Evolutionary conservation across 352 stramenopile species (phyloP), one percentile per base, ranked within the genome.

Genomic region (Pythium phragmiticola): DNA sequence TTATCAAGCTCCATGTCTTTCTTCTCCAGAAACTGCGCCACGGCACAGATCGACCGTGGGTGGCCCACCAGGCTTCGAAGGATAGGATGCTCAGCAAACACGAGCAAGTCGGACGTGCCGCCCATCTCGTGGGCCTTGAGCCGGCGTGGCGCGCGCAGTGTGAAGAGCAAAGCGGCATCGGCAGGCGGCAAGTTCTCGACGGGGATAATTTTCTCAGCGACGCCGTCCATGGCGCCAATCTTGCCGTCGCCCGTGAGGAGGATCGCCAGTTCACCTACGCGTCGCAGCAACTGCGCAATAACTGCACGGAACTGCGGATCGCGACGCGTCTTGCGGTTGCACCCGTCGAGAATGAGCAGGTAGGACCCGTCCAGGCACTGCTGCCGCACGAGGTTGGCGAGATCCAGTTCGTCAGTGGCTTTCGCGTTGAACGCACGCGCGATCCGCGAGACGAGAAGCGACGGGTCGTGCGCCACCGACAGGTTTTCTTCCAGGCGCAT

Each of bases 1-100:
- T 92, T 80, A 47, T 93, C 84, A n/a, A 90, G 64, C 42, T 91
- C 78, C 79, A 93, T 89, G 59, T 93, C 84, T 54, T 90, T 90
- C 42, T 80, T 84, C 63, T 93, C 82, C 60, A 93, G 61, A 19
- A 93, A 90, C 57, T 93, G 84, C 9, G 84, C 84, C 6, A 93
- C 83, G 21, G 80, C 84, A 52, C 84, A 93, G 39, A 93, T 93
- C 17, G 77, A 87, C 16, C 80, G 70, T 7, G 84, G 82, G 45
- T 93, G 84, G 0, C 84, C 82, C 56, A 66, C 70, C 33, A 93
- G 46, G 14, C 66, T 78, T 14, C 83, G 78, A 42, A 93, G 80
- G 58, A 93, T 78, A 4, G 80, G 74, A 47, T 90, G 78, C 23
- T 88, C 74, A 4, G 79, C 72, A 64, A 93, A 88, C 14, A 69